phyloP scores from a whole-genome alignment of 2,329 filamentous ascomycete species.

The Colletotrichum horii region DNA sequence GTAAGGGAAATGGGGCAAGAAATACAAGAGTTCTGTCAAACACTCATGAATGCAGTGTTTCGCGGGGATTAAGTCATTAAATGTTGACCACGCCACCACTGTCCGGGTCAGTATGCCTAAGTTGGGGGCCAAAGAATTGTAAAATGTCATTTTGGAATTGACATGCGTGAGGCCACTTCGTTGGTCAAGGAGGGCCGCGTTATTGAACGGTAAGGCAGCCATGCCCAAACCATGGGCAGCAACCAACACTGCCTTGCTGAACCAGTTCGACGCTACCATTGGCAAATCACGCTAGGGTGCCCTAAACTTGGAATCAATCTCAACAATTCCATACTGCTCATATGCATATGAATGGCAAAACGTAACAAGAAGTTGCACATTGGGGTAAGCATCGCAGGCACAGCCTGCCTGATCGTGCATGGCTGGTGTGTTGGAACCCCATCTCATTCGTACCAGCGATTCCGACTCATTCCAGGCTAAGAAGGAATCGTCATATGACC shows the following conservation, averaged over 20 bases:
- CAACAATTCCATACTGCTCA: not conserved
- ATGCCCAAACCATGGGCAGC: not conserved
- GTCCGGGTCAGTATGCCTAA: fast-evolving
- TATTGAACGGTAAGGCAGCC: not conserved
- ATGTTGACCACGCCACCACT: fast-evolving
- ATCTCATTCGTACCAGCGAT: not conserved
- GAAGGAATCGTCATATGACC: not conserved
- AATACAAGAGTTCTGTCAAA: too few relatives aligned
- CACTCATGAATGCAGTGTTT: not conserved
- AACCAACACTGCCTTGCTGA: not conserved
- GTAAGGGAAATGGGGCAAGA: not conserved
- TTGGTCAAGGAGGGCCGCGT: not conserved
- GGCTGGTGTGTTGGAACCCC: not conserved
- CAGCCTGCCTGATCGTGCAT: not conserved
- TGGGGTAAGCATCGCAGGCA: not conserved
- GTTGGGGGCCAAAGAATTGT: fast-evolving
- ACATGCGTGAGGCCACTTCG: not conserved
- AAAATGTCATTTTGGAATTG: not conserved
- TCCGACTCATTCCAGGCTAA: not conserved
- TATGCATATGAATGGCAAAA: not conserved
- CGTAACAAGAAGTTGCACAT: not conserved
- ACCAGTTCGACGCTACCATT: not conserved
- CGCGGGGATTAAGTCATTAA: fast-evolving
- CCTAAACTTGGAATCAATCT: not conserved
- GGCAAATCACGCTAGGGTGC: not conserved